phyloP scores from a whole-genome alignment of 1,284 basidiomycete species.

The Meripilus lineatus region DNA sequence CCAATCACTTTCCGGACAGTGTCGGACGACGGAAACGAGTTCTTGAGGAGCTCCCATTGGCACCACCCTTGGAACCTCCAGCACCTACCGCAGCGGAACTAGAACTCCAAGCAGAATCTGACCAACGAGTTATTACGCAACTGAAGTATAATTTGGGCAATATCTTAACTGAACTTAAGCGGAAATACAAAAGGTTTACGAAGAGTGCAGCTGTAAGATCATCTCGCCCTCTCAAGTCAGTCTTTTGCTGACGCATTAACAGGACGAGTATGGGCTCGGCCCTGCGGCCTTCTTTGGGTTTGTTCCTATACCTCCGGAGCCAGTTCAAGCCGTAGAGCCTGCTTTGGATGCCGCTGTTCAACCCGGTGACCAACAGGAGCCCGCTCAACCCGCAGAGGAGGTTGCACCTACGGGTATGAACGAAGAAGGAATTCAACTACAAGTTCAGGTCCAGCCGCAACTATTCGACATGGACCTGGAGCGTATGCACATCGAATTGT shows the following conservation, averaged over 20 bases:
- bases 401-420: slow-evolving; percentile 37
- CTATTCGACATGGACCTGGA: slow-evolving; percentile 88
- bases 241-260: slow-evolving; percentile 7
- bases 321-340: slow-evolving; percentile 4
- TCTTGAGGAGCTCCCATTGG: slow-evolving; percentile 83
- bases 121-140: slow-evolving; percentile 75
- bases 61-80: slow-evolving; percentile 85
- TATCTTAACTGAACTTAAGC: slow-evolving; percentile 84
- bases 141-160: slow-evolving; percentile 86
- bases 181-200: slow-evolving; percentile 91
- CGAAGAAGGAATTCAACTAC: slow-evolving; percentile 23
- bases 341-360: slow-evolving; percentile 19
- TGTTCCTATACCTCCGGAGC: slow-evolving; percentile 15
- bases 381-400: slow-evolving; percentile 35
- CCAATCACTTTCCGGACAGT: slow-evolving; percentile 90
- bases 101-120: slow-evolving; percentile 78
- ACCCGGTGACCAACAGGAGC: slow-evolving; percentile 29
- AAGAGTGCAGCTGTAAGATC: slow-evolving; percentile 70
- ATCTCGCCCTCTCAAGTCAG: not conserved
- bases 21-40: slow-evolving; percentile 80
- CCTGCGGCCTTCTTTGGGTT: no score
- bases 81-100: slow-evolving; percentile 83
- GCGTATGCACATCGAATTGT: slow-evolving; percentile 83
- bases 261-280: slow-evolving; percentile 71
- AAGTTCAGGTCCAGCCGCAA: slow-evolving; percentile 23